A percentile compares a stretch with the other conserved stretches of the same genome.
These are phyloP conservation scores for Hericium coralloides DNA, from an alignment of 768 basidiomycete genomes.

Conservation along the genomic window DNA sequence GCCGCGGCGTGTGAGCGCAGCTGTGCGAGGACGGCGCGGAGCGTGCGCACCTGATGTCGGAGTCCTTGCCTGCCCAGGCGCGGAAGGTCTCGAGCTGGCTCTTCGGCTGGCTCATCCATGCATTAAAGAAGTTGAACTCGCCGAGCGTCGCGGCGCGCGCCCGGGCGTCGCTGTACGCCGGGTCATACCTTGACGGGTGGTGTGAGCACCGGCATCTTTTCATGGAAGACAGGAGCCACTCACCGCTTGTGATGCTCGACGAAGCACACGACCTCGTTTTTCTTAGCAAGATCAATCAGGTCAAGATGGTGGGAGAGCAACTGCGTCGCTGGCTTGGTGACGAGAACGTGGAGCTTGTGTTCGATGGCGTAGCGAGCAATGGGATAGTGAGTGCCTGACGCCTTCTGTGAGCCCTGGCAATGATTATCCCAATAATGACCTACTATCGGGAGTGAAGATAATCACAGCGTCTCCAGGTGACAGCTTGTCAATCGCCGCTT, in stretches of 20 bases:
- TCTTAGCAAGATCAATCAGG: slow-evolving; percentile 66
- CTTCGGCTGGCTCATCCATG: slow-evolving; percentile 98
- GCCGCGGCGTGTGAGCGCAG: not conserved
- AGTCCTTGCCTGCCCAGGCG: slow-evolving; percentile 92
- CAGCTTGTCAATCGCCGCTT: slow-evolving; percentile 68
- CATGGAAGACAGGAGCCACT: slow-evolving; percentile 8
- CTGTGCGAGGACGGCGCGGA: not conserved
- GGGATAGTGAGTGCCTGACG: slow-evolving; percentile 68
- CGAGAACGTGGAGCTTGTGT: slow-evolving; percentile 76
- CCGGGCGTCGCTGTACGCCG: slow-evolving; percentile 87
- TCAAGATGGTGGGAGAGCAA: slow-evolving; percentile 74
- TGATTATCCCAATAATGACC: not conserved
- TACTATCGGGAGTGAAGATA: slow-evolving; percentile 89
- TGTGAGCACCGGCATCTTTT: not conserved
- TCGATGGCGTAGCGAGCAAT: slow-evolving; percentile 85
- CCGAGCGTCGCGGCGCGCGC: slow-evolving; percentile 68
- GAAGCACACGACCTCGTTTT: slow-evolving; percentile 78
- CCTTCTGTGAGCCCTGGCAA: not conserved
- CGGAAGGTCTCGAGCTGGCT: slow-evolving; percentile 91
- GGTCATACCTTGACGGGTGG: slow-evolving; percentile 55
- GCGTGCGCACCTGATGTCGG: slow-evolving; percentile 65
- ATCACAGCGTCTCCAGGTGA: slow-evolving; percentile 82
- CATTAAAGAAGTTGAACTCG: slow-evolving; percentile 92
- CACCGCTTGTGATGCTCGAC: slow-evolving; percentile 93
- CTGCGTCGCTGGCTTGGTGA: slow-evolving; percentile 91